These are phyloP conservation scores for Pneumocystis murina DNA, from an alignment of 1,139 yeast genomes.

Conservation along the genomic window DNA sequence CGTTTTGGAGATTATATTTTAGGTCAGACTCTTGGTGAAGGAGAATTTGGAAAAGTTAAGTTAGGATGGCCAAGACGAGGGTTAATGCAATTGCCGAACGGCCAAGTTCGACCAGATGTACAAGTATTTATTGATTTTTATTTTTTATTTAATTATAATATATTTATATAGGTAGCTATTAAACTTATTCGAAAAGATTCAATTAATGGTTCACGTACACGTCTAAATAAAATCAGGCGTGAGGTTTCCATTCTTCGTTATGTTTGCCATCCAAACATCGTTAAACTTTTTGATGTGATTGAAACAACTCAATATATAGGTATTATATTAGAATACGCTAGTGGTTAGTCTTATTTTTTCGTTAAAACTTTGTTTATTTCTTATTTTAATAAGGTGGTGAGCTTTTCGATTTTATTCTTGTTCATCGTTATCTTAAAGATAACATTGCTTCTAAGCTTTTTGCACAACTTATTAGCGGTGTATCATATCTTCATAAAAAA, in stretches of 20 bases:
- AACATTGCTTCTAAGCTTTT: conserved; percentile 66
- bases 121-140: neutral
- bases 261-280: conserved; percentile 85
- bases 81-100: neutral
- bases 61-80: conserved; percentile 91
- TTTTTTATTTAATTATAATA: conserved; percentile 1
- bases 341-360: conserved; percentile 29
- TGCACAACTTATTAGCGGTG: conserved; percentile 88
- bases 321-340: conserved; percentile 86
- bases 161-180: conserved; percentile 59
- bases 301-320: conserved; percentile 93
- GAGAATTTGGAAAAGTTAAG: conserved; percentile 94
- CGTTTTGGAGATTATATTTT: conserved; percentile 75
- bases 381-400: conserved; percentile 46
- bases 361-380: neutral
- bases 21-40: conserved; percentile 94
- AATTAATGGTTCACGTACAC: conserved; percentile 38
- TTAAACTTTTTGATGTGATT: conserved; percentile 77
- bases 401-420: conserved; percentile 78
- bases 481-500: conserved; percentile 72
- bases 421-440: conserved; percentile 80
- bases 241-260: conserved; percentile 83
- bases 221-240: conserved; percentile 77
- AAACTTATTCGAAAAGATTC: conserved; percentile 79
- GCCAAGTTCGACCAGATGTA: conserved; percentile 1